Evolutionary conservation across 495 filamentous ascomycete genomes (phyloP), one percentile per base, ranked within the genome.

Genomic region (Hypoxylon trugodes): DNA sequence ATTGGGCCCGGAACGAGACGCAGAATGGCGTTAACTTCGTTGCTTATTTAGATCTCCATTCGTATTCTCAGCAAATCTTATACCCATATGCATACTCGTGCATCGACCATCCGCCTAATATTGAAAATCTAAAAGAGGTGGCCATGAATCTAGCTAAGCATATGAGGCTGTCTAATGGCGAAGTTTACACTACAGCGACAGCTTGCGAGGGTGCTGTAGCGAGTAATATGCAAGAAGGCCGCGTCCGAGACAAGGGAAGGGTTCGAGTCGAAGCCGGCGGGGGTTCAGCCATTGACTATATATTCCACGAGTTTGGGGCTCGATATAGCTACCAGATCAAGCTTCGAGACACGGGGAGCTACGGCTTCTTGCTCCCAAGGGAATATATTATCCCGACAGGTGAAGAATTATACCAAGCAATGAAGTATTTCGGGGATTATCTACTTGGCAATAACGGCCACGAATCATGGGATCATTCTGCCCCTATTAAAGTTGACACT

Each of bases 71-170:
- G 76, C 91, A 97, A 75, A 87, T 98, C 22, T 81, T 97, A 7
- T 97, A 94, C 70, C 95, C 95, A 0, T 98, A 94, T 75, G 87
- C 92, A 1, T 97, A 89, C 76, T 90, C 88, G 25, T 98, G 95
- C 77, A 77, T 79, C 5, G 77, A 81, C 5, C 78, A 85, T 30
- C 94, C 95, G 15, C 95, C 94, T 0, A 90, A 91, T 28, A 82
- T 92, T 10, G 95, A 98, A 74, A 96, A 93, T 59, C 84, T 98
- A 1, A 86, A 96, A 70, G 95, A 98, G 72, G 82, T 97, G 19
- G 95, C 87, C 7, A 83, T 93, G 45, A 93, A 92, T 25, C 78
- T 98, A n/a, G 90, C 90, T 35, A 97, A 97, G 74, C 87, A 92
- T 4, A 96, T 98, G 52, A 82, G 93, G 5, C 76, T 88, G 12